Evolutionary conservation across 306 rosid genomes (phyloP).

Genomic region (Dicorynia guianensis): DNA sequence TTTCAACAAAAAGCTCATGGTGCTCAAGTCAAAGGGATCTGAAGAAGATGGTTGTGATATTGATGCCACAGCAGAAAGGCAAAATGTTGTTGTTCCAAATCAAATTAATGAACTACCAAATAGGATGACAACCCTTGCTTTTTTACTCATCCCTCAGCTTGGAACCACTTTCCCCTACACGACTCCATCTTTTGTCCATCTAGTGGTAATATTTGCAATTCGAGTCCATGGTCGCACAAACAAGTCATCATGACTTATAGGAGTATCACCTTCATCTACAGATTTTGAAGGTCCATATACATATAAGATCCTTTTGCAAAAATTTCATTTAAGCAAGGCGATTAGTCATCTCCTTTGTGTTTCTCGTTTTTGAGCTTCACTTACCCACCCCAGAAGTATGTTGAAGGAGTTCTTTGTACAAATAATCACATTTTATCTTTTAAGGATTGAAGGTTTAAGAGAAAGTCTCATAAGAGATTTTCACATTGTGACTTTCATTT

Average conservation of each 20-base stretch:
- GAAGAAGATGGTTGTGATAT: no score
- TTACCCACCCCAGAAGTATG: conserved; percentile 74
- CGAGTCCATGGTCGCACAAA: conserved; percentile 65
- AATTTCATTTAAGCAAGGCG: conserved; percentile 60
- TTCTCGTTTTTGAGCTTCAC: conserved; percentile 61
- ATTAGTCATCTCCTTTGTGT: conserved; percentile 55
- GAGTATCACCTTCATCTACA: conserved; percentile 43
- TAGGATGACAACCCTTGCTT: conserved; percentile 62
- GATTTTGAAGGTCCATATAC: conserved; percentile 53
- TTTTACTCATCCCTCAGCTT: conserved; percentile 64
- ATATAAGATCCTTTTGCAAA: conserved; percentile 50
- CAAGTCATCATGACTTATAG: conserved; percentile 2
- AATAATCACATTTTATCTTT: conserved; percentile 56
- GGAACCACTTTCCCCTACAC: conserved; percentile 68
- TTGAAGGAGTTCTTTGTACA: conserved; percentile 57
- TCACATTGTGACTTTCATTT: conserved; percentile 53
- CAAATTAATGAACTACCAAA: no score
- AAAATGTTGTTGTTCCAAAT: no score
- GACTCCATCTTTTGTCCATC: conserved; percentile 53
- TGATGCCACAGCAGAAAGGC: no score
- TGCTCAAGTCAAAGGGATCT: no score
- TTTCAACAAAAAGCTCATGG: no score
- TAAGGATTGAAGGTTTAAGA: conserved; percentile 59
- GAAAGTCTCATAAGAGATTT: conserved; percentile 47
- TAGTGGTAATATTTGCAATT: conserved; percentile 60